Percentiles rank a stretch among this genome's conserved stretches.
Evolutionary conservation across 768 basidiomycete genomes (phyloP).

Genomic region (Gelatoporia subvermispora): DNA sequence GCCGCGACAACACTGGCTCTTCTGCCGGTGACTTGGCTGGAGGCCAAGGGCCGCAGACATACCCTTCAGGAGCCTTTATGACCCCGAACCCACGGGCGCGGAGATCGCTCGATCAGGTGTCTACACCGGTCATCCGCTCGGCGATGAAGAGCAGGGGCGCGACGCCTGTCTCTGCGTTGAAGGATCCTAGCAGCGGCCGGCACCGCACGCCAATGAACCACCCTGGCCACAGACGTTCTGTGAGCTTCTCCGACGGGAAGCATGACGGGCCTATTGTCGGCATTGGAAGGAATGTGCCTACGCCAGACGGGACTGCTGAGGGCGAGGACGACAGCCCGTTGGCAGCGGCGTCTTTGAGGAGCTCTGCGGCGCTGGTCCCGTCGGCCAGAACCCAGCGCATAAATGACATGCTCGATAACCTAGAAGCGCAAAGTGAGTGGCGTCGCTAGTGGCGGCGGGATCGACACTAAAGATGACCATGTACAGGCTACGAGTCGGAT

Average conservation of each 20-base stretch:
- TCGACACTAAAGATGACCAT: constrained; percentile 25
- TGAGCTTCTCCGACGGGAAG: constrained; percentile 96
- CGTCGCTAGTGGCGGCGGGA: constrained; percentile 42
- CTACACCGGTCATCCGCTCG: constrained; percentile 33
- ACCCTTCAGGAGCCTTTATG: background rate
- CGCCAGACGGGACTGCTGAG: constrained; percentile 26
- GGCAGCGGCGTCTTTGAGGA: constrained; percentile 10
- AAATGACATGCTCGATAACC: constrained; percentile 68
- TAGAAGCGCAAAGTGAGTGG: constrained; percentile 63
- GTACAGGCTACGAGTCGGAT: constrained; percentile 33
- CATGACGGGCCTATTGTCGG: constrained; percentile 84
- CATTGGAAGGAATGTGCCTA: constrained; percentile 36
- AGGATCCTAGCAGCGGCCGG: constrained; percentile 42
- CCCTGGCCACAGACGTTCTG: constrained; percentile 65
- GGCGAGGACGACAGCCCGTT: constrained; percentile 19
- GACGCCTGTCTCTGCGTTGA: constrained; percentile 57
- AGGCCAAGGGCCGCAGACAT: constrained; percentile 10
- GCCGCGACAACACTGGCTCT: constrained; percentile 19
- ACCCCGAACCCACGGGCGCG: constrained; percentile 12
- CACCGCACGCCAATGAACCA: constrained; percentile 52
- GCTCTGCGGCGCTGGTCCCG: constrained; percentile 33
- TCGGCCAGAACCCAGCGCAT: constrained; percentile 79
- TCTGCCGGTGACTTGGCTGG: constrained; percentile 9
- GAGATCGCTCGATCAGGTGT: constrained; percentile 12
- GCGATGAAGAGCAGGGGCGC: constrained; percentile 39